Evolutionary conservation across 2,329 filamentous ascomycete species (phyloP).

Genomic region (Xylaria sp.): DNA sequence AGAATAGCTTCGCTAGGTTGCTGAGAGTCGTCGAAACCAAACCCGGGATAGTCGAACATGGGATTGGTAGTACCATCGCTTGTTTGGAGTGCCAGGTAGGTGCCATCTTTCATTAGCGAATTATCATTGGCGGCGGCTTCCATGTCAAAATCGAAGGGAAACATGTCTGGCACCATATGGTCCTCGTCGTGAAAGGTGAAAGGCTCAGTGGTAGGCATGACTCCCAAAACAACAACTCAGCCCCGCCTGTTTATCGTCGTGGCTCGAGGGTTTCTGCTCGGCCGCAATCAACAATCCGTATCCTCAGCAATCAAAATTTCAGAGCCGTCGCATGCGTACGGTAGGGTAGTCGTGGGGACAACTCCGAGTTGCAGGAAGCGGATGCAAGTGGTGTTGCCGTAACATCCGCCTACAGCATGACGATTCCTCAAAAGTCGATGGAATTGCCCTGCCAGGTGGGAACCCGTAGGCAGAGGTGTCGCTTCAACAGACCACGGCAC

Average conservation of each 20-base stretch:
- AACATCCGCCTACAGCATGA: slow-evolving; percentile 37
- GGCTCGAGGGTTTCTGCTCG: slow-evolving; percentile 1
- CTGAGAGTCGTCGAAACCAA: not conserved
- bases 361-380: not conserved
- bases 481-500: slow-evolving; percentile 2
- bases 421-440: slow-evolving; percentile 32
- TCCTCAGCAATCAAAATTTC: not conserved
- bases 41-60: slow-evolving; percentile 13
- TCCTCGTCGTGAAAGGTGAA: slow-evolving; percentile 42
- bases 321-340: slow-evolving; percentile 13
- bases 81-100: slow-evolving; percentile 45
- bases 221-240: slow-evolving; percentile 19
- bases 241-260: not conserved
- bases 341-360: not conserved
- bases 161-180: slow-evolving; percentile 51
- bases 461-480: slow-evolving; percentile 20
- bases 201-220: slow-evolving; percentile 43
- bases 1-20: slow-evolving; percentile 8
- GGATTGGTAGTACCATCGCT: slow-evolving; percentile 11
- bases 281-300: not conserved
- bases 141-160: slow-evolving; percentile 50
- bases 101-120: slow-evolving; percentile 44
- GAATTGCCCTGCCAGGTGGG: slow-evolving; percentile 5
- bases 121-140: slow-evolving; percentile 49
- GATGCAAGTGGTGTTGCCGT: slow-evolving; percentile 24